phyloP scores from a whole-genome alignment of 1,284 basidiomycete species.

The Sutorius eximius region DNA sequence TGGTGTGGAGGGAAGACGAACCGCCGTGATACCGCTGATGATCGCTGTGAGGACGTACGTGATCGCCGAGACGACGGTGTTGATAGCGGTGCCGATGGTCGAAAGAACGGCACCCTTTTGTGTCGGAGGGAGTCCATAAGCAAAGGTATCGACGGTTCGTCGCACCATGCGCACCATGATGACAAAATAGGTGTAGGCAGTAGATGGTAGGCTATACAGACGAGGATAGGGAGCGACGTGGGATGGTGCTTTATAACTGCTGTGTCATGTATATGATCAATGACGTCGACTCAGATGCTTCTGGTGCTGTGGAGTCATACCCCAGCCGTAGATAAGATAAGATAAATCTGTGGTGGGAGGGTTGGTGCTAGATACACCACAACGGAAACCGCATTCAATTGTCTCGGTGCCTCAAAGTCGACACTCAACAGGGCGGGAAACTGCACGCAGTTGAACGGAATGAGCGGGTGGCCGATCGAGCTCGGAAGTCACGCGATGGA shows the following conservation, averaged over 20 bases:
- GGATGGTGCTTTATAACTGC: background rate
- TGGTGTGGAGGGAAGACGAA: background rate
- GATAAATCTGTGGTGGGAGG: too few species aligned
- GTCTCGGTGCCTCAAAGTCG: too few species aligned
- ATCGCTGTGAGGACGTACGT: slow-evolving; percentile 7
- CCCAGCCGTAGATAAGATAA: too few species aligned
- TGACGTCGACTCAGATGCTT: too few species aligned
- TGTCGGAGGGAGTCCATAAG: background rate
- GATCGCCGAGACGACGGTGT: slow-evolving; percentile 6
- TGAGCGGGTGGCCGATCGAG: too few species aligned
- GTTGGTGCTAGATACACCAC: too few species aligned
- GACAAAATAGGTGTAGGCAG: background rate
- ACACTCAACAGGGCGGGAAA: too few species aligned
- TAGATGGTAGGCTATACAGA: background rate
- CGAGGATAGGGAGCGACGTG: background rate
- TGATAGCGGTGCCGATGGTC: background rate
- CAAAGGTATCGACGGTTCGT: background rate
- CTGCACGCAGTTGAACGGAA: too few species aligned
- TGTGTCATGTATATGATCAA: background rate
- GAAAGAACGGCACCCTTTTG: slow-evolving; percentile 15
- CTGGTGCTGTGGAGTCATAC: too few species aligned
- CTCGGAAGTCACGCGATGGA: too few species aligned
- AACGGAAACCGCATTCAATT: too few species aligned
- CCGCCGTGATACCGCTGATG: slow-evolving; percentile 7
- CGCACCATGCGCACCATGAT: slow-evolving; percentile 3